Percentiles rank a stretch among this genome's conserved stretches.
These are phyloP conservation scores for Leishmania guyanensis DNA, from an alignment of 208 protist species.

Conservation along the genomic window DNA sequence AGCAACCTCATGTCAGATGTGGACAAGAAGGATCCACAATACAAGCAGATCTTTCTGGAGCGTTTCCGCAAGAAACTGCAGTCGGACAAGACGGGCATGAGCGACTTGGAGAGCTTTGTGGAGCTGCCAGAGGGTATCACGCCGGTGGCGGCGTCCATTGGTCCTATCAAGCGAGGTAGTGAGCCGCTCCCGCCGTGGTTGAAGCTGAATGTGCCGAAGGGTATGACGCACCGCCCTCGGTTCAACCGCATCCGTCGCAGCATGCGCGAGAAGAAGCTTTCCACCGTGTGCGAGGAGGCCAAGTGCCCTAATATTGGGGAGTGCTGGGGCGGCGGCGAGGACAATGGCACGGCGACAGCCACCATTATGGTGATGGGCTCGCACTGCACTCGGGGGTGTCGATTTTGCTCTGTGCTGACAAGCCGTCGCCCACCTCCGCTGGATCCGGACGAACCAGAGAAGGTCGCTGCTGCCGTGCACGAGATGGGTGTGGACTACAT, in stretches of 20 bases:
- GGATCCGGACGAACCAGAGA: conserved; percentile 94
- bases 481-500: conserved; percentile 98
- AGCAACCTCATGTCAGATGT: conserved; percentile 35
- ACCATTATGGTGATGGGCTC: conserved; percentile 99
- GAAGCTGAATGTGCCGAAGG: conserved; percentile 91
- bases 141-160: conserved; percentile 65
- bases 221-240: conserved; percentile 70
- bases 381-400: conserved; percentile 97
- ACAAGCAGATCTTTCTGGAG: conserved; percentile 78
- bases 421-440: conserved; percentile 92
- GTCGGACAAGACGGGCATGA: conserved; percentile 68
- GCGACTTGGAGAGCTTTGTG: conserved; percentile 78
- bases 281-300: conserved; percentile 94
- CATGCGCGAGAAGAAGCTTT: conserved; percentile 88
- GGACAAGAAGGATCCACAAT: conserved; percentile 48
- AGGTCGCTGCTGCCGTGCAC: conserved; percentile 92
- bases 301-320: conserved; percentile 99
- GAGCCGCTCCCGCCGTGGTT: conserved; percentile 92
- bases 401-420: conserved; percentile 98
- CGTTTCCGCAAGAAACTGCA: conserved; percentile 72
- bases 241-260: conserved; percentile 81
- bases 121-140: conserved; percentile 73
- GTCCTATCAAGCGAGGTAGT: conserved; percentile 74
- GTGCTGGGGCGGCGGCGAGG: conserved; percentile 95
- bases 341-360: conserved; percentile 92